These are phyloP conservation scores for Xylaria castorea DNA, from an alignment of 495 filamentous ascomycete species.

Conservation along the genomic window DNA sequence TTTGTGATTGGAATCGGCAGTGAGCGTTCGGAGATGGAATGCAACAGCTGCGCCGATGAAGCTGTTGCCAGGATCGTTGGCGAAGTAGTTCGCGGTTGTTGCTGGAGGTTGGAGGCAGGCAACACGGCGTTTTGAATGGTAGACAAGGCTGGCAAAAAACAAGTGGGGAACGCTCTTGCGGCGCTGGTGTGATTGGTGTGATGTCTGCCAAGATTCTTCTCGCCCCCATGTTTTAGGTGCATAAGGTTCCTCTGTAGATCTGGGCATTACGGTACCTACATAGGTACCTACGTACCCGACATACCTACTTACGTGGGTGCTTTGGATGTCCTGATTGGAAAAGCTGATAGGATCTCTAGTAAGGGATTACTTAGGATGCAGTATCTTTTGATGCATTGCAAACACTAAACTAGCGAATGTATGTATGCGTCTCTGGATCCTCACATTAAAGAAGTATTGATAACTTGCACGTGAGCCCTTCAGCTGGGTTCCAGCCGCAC, in stretches of 20 bases:
- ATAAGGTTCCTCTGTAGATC: neutral
- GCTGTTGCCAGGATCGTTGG: slow-evolving; percentile 7
- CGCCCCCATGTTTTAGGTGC: neutral
- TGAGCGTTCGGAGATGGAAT: neutral
- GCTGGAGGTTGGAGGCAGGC: neutral
- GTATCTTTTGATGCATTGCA: neutral
- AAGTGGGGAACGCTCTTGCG: slow-evolving; percentile 26
- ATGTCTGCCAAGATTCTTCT: neutral
- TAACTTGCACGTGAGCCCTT: neutral
- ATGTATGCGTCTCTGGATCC: neutral
- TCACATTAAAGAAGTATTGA: no score
- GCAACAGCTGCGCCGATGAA: neutral
- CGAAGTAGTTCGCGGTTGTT: slow-evolving; percentile 16
- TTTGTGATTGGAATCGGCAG: neutral
- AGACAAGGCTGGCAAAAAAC: slow-evolving; percentile 30
- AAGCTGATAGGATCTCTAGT: neutral
- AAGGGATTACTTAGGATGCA: neutral
- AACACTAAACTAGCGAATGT: neutral
- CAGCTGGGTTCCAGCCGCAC: neutral
- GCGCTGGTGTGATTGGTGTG: slow-evolving; percentile 9
- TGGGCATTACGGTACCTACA: neutral
- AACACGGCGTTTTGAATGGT: neutral
- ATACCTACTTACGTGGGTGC: no score
- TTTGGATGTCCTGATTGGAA: no score
- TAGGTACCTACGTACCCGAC: neutral